These are phyloP conservation scores for Spathaspora sp. DNA, from an alignment of 1,139 yeast genomes.

Conservation along the genomic window DNA sequence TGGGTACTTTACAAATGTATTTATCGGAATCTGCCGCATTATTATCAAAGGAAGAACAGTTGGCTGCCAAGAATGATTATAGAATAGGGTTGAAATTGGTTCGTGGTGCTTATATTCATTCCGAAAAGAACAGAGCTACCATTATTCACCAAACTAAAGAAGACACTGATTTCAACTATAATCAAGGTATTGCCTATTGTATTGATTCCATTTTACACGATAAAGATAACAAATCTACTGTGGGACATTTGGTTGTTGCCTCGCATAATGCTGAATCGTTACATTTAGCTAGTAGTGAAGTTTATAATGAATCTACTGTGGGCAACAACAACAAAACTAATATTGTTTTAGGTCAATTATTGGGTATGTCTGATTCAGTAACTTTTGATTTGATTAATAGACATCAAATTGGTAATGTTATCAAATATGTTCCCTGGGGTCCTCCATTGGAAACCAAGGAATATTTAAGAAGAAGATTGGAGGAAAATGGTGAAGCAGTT, in stretches of 20 bases:
- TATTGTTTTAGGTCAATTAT: conserved; percentile 83
- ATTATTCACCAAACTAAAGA: conserved; percentile 75
- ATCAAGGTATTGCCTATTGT: conserved; percentile 65
- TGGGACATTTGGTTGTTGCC: conserved; percentile 89
- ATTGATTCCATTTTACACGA: conserved; percentile 57
- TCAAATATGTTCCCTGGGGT: conserved; percentile 98
- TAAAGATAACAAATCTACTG: conserved; percentile 49
- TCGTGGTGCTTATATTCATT: conserved; percentile 96
- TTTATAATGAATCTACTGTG: conserved; percentile 27
- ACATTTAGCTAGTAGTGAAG: conserved; percentile 61
- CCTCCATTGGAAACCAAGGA: conserved; percentile 94
- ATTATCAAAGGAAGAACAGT: conserved; percentile 59
- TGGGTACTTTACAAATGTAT: conserved; percentile 95
- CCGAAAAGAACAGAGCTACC: conserved; percentile 67
- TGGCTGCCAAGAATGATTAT: conserved; percentile 64
- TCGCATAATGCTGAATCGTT: conserved; percentile 87
- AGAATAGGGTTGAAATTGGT: conserved; percentile 87
- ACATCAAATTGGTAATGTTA: conserved; percentile 68
- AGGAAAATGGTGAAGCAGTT: conserved; percentile 96
- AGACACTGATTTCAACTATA: conserved; percentile 75
- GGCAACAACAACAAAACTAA: conserved; percentile 50
- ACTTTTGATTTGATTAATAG: conserved; percentile 71
- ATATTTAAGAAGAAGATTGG: conserved; percentile 84
- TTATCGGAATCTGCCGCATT: conserved; percentile 67
- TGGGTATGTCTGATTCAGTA: conserved; percentile 95